phyloP scores from a whole-genome alignment of 768 basidiomycete genomes.

The Mycena latifolia region DNA sequence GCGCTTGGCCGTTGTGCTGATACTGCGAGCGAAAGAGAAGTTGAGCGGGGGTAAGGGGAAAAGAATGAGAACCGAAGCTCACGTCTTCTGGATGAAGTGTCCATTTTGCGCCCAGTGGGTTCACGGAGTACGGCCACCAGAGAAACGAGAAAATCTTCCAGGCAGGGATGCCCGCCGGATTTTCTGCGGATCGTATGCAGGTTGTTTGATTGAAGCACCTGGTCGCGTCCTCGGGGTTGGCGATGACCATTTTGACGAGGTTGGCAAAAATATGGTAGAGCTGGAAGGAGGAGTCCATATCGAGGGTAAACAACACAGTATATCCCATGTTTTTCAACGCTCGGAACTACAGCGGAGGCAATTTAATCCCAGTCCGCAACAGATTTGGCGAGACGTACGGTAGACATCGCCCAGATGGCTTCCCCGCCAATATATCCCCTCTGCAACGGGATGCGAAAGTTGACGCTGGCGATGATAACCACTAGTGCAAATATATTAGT shows the following conservation, averaged over 20 bases:
- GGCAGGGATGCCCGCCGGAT: slow-evolving; percentile 49
- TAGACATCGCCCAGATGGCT: slow-evolving; percentile 46
- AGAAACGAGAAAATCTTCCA: slow-evolving; percentile 50
- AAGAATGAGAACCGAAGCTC: background rate
- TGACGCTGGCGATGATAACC: slow-evolving; percentile 44
- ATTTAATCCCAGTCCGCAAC: background rate
- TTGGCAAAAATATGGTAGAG: slow-evolving; percentile 48
- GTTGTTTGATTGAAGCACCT: slow-evolving; percentile 13
- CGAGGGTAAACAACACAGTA: slow-evolving; percentile 15
- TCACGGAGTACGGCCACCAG: background rate
- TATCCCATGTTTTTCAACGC: slow-evolving; percentile 44
- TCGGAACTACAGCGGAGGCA: slow-evolving; percentile 25
- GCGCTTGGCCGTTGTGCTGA: background rate
- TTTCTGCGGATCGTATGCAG: slow-evolving; percentile 42
- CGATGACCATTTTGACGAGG: slow-evolving; percentile 45
- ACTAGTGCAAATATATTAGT: slow-evolving; percentile 24
- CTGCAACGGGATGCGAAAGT: slow-evolving; percentile 42
- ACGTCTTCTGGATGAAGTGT: slow-evolving; percentile 44
- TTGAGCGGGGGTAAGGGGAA: background rate
- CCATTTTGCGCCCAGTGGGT: slow-evolving; percentile 45
- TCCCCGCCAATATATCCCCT: slow-evolving; percentile 44
- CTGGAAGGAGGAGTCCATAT: slow-evolving; percentile 39
- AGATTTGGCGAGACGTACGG: slow-evolving; percentile 33
- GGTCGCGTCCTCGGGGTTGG: background rate
- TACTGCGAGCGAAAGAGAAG: background rate